phyloP scores from a whole-genome alignment of 352 stramenopile species.

The Elongisporangium prolatum region DNA sequence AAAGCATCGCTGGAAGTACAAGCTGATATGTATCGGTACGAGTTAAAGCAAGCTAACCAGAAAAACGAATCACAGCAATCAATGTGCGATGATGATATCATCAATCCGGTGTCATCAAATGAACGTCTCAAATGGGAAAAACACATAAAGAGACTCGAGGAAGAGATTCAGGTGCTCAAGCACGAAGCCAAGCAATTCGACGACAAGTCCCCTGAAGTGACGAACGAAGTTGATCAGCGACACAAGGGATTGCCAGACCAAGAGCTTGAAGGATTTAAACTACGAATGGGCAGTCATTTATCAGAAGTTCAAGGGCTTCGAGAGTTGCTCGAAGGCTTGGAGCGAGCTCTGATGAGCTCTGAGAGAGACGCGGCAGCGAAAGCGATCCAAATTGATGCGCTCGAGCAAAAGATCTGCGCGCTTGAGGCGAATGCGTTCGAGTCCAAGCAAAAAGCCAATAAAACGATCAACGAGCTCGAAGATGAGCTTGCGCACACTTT shows the following conservation, averaged over 20 bases:
- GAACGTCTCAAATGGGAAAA: neutral
- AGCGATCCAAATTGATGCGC: slow-evolving; percentile 15
- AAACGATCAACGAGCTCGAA: slow-evolving; percentile 41
- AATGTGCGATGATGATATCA: neutral
- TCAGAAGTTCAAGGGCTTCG: slow-evolving; percentile 27
- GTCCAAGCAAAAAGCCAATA: slow-evolving; percentile 26
- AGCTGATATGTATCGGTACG: neutral
- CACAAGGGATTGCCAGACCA: neutral
- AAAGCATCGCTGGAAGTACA: neutral
- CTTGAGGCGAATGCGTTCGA: slow-evolving; percentile 22
- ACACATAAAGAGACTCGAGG: neutral
- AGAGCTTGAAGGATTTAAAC: neutral
- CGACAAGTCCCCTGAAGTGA: neutral
- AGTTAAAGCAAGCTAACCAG: neutral
- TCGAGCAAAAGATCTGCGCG: slow-evolving; percentile 18
- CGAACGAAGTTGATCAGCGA: neutral
- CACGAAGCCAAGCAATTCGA: neutral
- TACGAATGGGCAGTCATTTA: neutral
- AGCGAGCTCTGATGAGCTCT: neutral
- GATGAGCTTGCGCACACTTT: slow-evolving; percentile 48
- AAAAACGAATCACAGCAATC: neutral
- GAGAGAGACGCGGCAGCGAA: slow-evolving; percentile 29
- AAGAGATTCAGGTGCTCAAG: neutral
- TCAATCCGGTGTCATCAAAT: neutral
- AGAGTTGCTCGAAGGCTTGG: slow-evolving; percentile 12